Evolutionary conservation across 345 rosid species (phyloP), one percentile per base, ranked within the genome.

Genomic region (Aegle marmelos): DNA sequence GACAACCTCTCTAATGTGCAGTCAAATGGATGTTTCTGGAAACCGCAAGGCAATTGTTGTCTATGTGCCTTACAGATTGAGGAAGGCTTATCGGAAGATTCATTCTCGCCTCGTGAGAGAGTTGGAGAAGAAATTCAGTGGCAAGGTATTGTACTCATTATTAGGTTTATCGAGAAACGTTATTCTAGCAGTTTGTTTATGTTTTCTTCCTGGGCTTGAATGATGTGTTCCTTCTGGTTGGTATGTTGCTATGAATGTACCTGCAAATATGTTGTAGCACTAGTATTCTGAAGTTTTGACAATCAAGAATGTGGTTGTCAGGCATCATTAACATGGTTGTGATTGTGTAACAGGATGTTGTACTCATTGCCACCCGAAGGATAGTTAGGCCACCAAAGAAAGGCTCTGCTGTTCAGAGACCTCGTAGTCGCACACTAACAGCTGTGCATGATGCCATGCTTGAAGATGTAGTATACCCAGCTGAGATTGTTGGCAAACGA

Each of bases 81-180:
- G 97, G 85, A 94, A 94, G 80, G 90, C 94, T 50, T 94, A 82
- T 85, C 90, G 95, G 66, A 94, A 94, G 92, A 84, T 92, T 79
- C 98, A 94, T 82, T 72, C 87, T 1, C 91, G 98, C 61, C 94
- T 92, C 64, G 97, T 91, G 31, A 88, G 98, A 74, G 98, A 94
- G 89, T 82, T 94, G 68, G 98, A 94, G 92, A 94, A 94, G 78
- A 94, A 94, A 70, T 94, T 94, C 92, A 91, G 97, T 85, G 98
- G 98, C 14, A 94, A 91, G 90, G 98, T 92, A 77, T 33, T 6
- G 6, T 13, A 39, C 54, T 33, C 10, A 30, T 30, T 28, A 9
- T 45, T 54, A 48, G 3, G 24, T 37, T 13, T 79, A 27, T 57
- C 17, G 24, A 59, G 6, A 73, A 11, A 28, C 7, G 13, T 39